These are phyloP conservation scores for Rhizophora mangle DNA, from an alignment of 345 rosid species.

Conservation along the genomic window DNA sequence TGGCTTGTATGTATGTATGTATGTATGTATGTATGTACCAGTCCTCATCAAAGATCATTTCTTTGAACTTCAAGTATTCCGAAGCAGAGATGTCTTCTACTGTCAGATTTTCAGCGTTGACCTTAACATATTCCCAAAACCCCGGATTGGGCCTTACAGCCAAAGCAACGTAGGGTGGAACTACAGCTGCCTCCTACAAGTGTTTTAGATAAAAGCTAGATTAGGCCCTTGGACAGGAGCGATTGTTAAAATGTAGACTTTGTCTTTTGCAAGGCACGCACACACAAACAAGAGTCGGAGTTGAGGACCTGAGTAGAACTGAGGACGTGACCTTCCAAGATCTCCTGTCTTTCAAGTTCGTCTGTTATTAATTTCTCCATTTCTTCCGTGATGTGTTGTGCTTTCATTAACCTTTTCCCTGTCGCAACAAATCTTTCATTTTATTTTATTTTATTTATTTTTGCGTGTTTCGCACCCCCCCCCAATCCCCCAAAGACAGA, in stretches of 20 bases:
- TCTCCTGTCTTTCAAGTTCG: slow-evolving; percentile 48
- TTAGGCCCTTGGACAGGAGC: not conserved
- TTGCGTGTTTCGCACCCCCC: not conserved
- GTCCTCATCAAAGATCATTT: slow-evolving; percentile 58
- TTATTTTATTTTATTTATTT: not conserved
- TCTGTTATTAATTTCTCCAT: slow-evolving; percentile 61
- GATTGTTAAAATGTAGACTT: too few relatives aligned
- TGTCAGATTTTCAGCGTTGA: slow-evolving; percentile 50
- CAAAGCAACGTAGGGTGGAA: slow-evolving; percentile 74
- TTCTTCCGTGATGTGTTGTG: slow-evolving; percentile 57
- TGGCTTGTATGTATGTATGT: not conserved
- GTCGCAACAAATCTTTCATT: slow-evolving; percentile 44
- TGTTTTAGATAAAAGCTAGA: slow-evolving; percentile 6
- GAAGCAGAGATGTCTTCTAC: slow-evolving; percentile 55
- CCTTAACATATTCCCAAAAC: slow-evolving; percentile 83
- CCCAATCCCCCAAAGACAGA: not conserved
- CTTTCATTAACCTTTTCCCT: slow-evolving; percentile 71
- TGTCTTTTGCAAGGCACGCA: too few relatives aligned
- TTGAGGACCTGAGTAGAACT: slow-evolving; percentile 39
- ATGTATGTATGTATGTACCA: slow-evolving; percentile 44
- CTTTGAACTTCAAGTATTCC: slow-evolving; percentile 78
- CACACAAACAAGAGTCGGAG: too few relatives aligned
- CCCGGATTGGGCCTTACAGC: slow-evolving; percentile 90
- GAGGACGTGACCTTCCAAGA: slow-evolving; percentile 69
- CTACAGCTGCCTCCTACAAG: slow-evolving; percentile 78